Base-by-base conservation (phyloP, 1,139 yeast species). In the Pichia sp. region DNA sequence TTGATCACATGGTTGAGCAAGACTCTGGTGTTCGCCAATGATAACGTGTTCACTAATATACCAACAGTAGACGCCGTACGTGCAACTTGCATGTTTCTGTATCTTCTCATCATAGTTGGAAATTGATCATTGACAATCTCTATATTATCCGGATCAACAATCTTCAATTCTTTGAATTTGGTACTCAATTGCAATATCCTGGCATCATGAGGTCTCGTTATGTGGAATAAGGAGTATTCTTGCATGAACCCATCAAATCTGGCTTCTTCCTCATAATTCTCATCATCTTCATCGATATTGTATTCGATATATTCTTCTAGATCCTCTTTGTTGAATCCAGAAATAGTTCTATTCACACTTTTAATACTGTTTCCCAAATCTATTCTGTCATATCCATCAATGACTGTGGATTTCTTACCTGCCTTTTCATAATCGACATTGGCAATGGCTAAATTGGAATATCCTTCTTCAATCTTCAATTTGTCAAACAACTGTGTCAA, bases 51-150 rank as follows among this genome's bases (percentile, higher is more conserved):
- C 42, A 93, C 91, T 37, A 93, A 73, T 22, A 93, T 79, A 6
- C 99, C 99, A 35, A 93, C 75, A 1, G 98, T 91, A 2, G 95
- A 90, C 0, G 98, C 94, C 2, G 93, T 78, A 58, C 96, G 76
- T 0, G 97, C 96, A 60, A 84, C 74, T 61, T 87, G 93, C 87
- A 93, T 90, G 59, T 75, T 82, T 52, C 86, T 76, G 62, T 93
- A 94, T 34, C 99, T 75, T 55, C 84, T 81, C 83, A 84, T 85
- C 48, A 93, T 69, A 20, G 86, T 83, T 1, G 94, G 90, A 59
- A 74, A 81, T 0, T 95, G 91, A 0, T 89, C 86, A 19, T 69
- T 68, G 1, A 67, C 58, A 1, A 71, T 48, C 0, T 59, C 48
- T 14, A 63, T 48, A 9, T 58, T 43, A 1, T 53, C 43, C 1